phyloP scores from a whole-genome alignment of 352 stramenopile genomes.

The Phytopythium boreale region DNA sequence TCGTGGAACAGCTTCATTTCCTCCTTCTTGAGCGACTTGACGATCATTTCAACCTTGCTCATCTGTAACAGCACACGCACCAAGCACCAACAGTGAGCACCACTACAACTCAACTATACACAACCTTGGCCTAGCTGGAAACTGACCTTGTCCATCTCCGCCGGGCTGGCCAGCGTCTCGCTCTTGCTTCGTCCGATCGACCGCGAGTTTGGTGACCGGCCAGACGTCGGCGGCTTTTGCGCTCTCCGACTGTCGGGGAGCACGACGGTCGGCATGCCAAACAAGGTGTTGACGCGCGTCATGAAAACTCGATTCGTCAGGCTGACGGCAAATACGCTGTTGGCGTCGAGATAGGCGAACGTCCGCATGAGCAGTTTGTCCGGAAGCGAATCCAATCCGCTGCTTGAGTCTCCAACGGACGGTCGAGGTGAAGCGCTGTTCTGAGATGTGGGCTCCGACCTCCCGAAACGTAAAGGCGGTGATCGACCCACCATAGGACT shows the following conservation, averaged over 20 bases:
- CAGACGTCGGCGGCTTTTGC: slow-evolving; percentile 10
- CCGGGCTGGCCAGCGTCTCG: slow-evolving; percentile 30
- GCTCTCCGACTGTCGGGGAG: slow-evolving; percentile 16
- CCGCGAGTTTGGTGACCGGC: background rate
- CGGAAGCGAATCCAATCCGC: slow-evolving; percentile 17
- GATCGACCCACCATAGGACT: slow-evolving; percentile 9
- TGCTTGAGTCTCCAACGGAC: too few species aligned
- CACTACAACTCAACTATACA: too few species aligned
- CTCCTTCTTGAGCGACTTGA: slow-evolving; percentile 78
- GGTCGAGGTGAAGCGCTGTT: background rate
- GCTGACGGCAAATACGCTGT: slow-evolving; percentile 70
- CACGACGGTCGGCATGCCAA: slow-evolving; percentile 44
- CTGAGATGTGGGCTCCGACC: background rate
- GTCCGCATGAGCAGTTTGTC: slow-evolving; percentile 63
- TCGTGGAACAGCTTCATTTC: slow-evolving; percentile 86
- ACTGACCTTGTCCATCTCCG: slow-evolving; percentile 39
- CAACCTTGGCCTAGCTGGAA: background rate
- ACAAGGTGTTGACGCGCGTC: slow-evolving; percentile 56
- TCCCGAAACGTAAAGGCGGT: background rate
- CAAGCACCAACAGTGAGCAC: background rate
- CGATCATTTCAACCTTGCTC: slow-evolving; percentile 73
- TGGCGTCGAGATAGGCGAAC: slow-evolving; percentile 67
- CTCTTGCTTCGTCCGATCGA: slow-evolving; percentile 9
- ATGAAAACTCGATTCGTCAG: slow-evolving; percentile 53
- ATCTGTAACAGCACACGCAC: too few species aligned